Percentiles rank a stretch among this genome's conserved stretches.
Conservation (phyloP, 208 protist species). For the Herpetomonas muscarum region DNA sequence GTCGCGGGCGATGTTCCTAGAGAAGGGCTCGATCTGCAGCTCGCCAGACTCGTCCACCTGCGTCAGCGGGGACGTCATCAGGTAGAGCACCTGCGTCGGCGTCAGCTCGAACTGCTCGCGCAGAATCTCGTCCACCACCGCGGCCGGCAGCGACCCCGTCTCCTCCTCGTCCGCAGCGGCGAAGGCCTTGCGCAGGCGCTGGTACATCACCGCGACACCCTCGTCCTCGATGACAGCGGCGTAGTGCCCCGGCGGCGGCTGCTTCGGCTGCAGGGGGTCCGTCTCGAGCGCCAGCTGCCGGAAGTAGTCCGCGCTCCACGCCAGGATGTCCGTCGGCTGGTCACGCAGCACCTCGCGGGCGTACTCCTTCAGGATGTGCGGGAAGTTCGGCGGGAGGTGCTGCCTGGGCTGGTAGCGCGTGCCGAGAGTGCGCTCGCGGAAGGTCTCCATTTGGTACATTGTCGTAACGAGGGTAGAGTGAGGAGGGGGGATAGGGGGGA, state of each 20-base stretch:
- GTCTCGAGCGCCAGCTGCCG: conserved; percentile 74
- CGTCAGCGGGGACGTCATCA: conserved; percentile 53
- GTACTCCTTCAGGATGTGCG: conserved; percentile 88
- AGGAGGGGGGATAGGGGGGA: background rate
- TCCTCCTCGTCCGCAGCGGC: conserved; percentile 31
- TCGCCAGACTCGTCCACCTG: conserved; percentile 35
- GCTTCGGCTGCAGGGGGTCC: conserved; percentile 47
- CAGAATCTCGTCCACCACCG: conserved; percentile 45
- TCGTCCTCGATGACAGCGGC: conserved; percentile 33
- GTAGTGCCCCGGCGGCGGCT: conserved; percentile 35
- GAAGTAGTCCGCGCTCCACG: conserved; percentile 92
- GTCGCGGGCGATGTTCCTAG: conserved; percentile 36
- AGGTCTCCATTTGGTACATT: conserved; percentile 34
- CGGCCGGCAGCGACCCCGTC: conserved; percentile 41
- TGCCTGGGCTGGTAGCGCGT: conserved; percentile 88
- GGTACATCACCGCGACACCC: conserved; percentile 26
- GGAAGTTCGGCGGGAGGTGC: conserved; percentile 83
- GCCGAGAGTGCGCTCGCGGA: conserved; percentile 79
- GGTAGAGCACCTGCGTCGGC: conserved; percentile 71
- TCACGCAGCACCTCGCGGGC: conserved; percentile 89
- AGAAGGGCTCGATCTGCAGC: conserved; percentile 70
- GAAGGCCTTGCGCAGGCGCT: conserved; percentile 59
- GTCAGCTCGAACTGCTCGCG: conserved; percentile 55
- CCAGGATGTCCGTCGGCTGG: conserved; percentile 89
- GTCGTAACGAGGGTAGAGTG: background rate